These are phyloP conservation scores for Paramecium sexaurelia DNA, from an alignment of 73 alveolate genomes.

Conservation along the genomic window DNA sequence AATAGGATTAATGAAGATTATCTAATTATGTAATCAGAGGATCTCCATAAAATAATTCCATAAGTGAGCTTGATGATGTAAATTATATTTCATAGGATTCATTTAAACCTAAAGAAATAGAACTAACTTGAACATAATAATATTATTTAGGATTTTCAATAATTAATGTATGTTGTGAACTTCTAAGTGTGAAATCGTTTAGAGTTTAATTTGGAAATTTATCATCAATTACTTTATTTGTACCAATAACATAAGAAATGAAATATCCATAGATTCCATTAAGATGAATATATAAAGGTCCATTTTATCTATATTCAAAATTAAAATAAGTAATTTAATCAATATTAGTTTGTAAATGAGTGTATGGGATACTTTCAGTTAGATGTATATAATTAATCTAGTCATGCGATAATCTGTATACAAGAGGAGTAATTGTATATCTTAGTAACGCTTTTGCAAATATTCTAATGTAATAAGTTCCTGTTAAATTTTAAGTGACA, in stretches of 20 bases:
- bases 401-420: neutral
- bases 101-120: neutral
- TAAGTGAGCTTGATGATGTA: neutral
- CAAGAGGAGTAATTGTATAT: neutral
- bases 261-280: neutral
- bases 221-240: neutral
- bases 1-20: neutral
- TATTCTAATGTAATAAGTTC: neutral
- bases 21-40: neutral
- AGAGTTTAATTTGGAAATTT: neutral
- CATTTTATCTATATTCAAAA: neutral
- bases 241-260: neutral
- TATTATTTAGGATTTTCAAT: neutral
- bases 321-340: neutral
- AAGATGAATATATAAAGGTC: neutral
- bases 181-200: neutral
- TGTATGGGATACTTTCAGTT: neutral
- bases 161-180: neutral
- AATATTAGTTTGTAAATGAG: neutral
- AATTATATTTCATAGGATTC: constrained; percentile 17
- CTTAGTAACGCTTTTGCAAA: neutral
- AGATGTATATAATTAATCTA: neutral
- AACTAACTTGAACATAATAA: neutral
- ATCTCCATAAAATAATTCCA: constrained; percentile 12
- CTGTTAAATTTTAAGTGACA: neutral